A percentile compares a stretch with the other conserved stretches of the same genome.
Conservation (phyloP, 495 filamentous ascomycete genomes). For the Tuber magnatum region DNA sequence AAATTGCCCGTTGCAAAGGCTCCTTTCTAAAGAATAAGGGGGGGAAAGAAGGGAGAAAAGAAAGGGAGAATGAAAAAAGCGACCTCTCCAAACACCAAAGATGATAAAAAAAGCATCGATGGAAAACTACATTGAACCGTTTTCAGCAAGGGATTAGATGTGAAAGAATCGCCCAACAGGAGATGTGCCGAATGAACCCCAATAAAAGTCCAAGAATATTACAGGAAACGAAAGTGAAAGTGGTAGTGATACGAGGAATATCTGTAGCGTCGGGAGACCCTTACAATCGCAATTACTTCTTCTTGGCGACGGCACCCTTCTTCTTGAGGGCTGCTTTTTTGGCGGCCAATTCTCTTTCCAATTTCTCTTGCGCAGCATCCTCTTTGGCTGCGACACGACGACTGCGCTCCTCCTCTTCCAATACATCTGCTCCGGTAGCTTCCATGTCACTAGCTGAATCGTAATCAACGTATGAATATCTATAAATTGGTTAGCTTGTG, state of each 20-base stretch:
- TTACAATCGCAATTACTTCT: constrained; percentile 18
- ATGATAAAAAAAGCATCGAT: not conserved
- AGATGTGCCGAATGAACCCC: not conserved
- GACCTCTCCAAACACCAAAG: constrained; percentile 8
- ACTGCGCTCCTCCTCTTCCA: constrained; percentile 53
- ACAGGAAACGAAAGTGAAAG: not conserved
- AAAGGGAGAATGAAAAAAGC: not conserved
- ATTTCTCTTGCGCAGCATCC: constrained; percentile 44
- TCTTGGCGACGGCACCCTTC: constrained; percentile 26
- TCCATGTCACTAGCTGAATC: constrained; percentile 57
- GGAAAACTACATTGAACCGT: not conserved
- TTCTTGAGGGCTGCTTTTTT: constrained; percentile 36
- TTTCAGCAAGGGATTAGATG: not conserved
- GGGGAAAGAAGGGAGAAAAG: not conserved
- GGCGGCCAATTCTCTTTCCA: constrained; percentile 35
- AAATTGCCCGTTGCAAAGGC: not conserved
- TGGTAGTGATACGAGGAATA: not conserved
- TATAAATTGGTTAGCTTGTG: constrained; percentile 5
- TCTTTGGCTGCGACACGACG: constrained; percentile 48
- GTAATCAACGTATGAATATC: constrained; percentile 43
- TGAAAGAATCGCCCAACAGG: constrained; percentile 10
- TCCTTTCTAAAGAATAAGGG: not conserved
- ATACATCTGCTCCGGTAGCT: constrained; percentile 53
- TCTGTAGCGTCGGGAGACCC: not conserved
- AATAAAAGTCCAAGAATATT: not conserved